phyloP scores from a whole-genome alignment of 768 basidiomycete species.

The Cystofilobasidium capitatum region DNA sequence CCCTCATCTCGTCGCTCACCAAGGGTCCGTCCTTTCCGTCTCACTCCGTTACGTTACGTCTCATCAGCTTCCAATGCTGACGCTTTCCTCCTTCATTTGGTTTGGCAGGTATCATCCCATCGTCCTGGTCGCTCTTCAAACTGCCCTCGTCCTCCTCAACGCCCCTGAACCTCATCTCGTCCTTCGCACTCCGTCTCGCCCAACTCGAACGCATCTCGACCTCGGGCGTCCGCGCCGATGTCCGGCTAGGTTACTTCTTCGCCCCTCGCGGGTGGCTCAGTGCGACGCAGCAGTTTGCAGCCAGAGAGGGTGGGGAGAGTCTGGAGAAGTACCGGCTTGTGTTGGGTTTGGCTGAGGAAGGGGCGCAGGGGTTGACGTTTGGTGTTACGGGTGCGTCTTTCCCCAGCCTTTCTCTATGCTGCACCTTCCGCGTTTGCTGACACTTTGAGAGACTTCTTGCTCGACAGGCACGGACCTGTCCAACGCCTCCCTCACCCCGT shows the following conservation, averaged over 20 bases:
- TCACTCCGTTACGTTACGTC: background rate
- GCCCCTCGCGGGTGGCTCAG: constrained; percentile 95
- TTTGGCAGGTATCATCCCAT: constrained; percentile 66
- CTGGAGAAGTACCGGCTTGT: constrained; percentile 73
- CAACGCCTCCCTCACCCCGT: constrained; percentile 67
- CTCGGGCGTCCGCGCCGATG: constrained; percentile 49
- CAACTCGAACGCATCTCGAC: constrained; percentile 67
- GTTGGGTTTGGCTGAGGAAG: constrained; percentile 69
- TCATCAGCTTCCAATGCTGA: background rate
- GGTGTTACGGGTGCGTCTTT: constrained; percentile 3
- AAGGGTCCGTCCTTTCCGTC: constrained; percentile 55
- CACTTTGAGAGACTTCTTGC: background rate
- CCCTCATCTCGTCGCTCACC: constrained; percentile 74
- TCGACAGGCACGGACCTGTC: constrained; percentile 68
- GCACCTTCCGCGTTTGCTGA: background rate
- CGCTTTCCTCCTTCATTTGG: constrained; percentile 27
- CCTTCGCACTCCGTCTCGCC: constrained; percentile 66
- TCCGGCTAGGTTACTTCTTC: constrained; percentile 90
- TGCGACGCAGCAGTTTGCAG: constrained; percentile 89
- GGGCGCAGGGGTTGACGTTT: constrained; percentile 54
- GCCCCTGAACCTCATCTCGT: constrained; percentile 59
- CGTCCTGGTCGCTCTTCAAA: constrained; percentile 83
- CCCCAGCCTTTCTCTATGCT: constrained; percentile 24
- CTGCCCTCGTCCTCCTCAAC: constrained; percentile 67
- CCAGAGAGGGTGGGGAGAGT: constrained; percentile 84